Evolutionary conservation across 2,329 filamentous ascomycete species (phyloP).

Genomic region (Fusarium sp.): DNA sequence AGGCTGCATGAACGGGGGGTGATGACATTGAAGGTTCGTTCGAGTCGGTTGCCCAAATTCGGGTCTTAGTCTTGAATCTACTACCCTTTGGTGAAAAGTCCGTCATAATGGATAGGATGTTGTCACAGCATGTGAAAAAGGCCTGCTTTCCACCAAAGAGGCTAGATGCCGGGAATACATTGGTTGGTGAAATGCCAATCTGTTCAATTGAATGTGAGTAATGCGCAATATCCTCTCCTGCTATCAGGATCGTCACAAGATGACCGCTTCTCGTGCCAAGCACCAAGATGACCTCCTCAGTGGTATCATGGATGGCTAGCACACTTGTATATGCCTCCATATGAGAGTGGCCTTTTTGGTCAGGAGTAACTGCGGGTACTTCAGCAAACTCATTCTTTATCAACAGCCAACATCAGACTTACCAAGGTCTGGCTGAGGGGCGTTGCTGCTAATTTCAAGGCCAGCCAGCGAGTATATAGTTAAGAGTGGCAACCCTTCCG

Average conservation of each 20-base stretch:
- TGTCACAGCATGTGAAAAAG: slow-evolving; percentile 61
- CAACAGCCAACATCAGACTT: background rate
- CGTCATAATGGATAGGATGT: slow-evolving; percentile 56
- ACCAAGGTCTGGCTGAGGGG: slow-evolving; percentile 28
- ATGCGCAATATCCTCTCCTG: slow-evolving; percentile 30
- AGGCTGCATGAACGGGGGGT: slow-evolving; percentile 60
- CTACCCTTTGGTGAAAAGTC: slow-evolving; percentile 46
- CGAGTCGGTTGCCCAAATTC: slow-evolving; percentile 64
- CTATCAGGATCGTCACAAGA: slow-evolving; percentile 54
- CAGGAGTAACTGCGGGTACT: background rate
- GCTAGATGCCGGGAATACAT: slow-evolving; percentile 46
- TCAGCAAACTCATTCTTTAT: slow-evolving; percentile 3
- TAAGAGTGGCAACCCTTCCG: slow-evolving; percentile 48
- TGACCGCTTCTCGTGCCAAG: slow-evolving; percentile 64
- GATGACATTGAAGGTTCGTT: slow-evolving; percentile 57
- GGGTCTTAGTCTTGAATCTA: slow-evolving; percentile 54
- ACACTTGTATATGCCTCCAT: slow-evolving; percentile 61
- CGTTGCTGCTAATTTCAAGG: slow-evolving; percentile 23
- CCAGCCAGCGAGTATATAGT: slow-evolving; percentile 46
- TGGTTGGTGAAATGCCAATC: slow-evolving; percentile 51
- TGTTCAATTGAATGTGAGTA: slow-evolving; percentile 46
- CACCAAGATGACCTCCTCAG: slow-evolving; percentile 48
- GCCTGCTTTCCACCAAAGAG: slow-evolving; percentile 41
- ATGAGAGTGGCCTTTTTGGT: background rate
- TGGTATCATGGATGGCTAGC: slow-evolving; percentile 45